phyloP scores from a whole-genome alignment of 495 filamentous ascomycete species.

The Talaromyces trachyspermus region DNA sequence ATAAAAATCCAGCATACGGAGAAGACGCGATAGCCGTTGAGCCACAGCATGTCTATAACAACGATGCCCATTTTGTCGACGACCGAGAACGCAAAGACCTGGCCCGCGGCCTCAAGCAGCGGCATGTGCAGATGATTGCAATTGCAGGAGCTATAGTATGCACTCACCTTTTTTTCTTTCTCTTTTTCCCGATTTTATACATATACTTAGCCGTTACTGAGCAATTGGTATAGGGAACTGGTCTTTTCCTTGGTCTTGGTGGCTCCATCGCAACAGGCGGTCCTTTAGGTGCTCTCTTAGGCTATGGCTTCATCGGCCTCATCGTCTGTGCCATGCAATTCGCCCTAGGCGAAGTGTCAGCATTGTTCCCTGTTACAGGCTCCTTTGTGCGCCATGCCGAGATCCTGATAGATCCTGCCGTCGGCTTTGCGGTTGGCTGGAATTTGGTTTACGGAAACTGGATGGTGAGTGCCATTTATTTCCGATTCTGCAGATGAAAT shows the following conservation, averaged over 20 bases:
- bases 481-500: too few relatives aligned
- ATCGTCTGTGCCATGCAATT: conserved; percentile 37
- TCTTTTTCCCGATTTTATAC: not conserved
- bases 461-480: too few relatives aligned
- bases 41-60: not conserved
- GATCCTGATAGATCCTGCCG: conserved; percentile 44
- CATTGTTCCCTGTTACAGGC: conserved; percentile 35
- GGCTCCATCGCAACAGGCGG: conserved; percentile 50
- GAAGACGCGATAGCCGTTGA: not conserved
- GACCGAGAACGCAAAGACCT: conserved; percentile 17
- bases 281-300: conserved; percentile 53
- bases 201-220: not conserved
- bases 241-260: conserved; percentile 55
- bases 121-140: conserved; percentile 53
- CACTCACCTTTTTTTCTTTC: not conserved
- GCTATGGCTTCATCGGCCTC: conserved; percentile 31
- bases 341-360: conserved; percentile 35
- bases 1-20: not conserved
- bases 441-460: conserved; percentile 40
- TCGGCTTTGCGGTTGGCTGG: conserved; percentile 58
- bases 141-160: conserved; percentile 50
- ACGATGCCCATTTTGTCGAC: conserved; percentile 10
- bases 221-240: conserved; percentile 38
- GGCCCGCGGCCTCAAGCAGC: conserved; percentile 28
- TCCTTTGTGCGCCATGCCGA: conserved; percentile 46